Conservation (phyloP, 108 stramenopile species). For the Nitzschia sp. region DNA sequence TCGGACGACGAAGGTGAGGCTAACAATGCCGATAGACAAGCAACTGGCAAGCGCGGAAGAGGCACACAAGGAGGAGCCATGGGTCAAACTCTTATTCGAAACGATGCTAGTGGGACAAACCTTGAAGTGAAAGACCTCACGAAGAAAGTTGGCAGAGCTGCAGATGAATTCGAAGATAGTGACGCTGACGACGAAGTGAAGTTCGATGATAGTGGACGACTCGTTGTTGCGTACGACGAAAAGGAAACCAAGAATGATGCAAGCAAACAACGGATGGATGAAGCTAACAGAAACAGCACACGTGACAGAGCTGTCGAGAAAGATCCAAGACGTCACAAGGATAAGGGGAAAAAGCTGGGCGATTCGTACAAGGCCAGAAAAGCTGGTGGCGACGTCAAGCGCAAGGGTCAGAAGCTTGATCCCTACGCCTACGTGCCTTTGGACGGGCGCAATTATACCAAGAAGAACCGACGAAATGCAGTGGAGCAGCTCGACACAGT, state of each 20-base stretch:
- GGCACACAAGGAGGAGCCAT: not conserved
- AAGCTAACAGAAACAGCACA: not conserved
- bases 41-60: conserved; percentile 1
- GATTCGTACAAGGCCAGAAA: conserved; percentile 85
- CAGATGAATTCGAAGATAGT: conserved; percentile 48
- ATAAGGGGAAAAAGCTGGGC: conserved; percentile 50
- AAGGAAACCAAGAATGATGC: conserved; percentile 33
- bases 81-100: conserved; percentile 47
- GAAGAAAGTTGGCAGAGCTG: conserved; percentile 61
- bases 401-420: conserved; percentile 88
- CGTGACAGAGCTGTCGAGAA: not conserved
- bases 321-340: conserved; percentile 27
- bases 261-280: not conserved
- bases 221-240: conserved; percentile 57
- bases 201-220: conserved; percentile 74
- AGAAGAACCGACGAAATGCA: conserved; percentile 81
- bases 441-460: conserved; percentile 82
- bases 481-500: conserved; percentile 86
- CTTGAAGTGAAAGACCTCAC: conserved; percentile 85
- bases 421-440: conserved; percentile 93
- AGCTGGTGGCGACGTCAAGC: conserved; percentile 91
- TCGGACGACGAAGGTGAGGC: conserved; percentile 65
- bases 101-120: conserved; percentile 70
- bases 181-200: conserved; percentile 77
- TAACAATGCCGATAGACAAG: conserved; percentile 8